A percentile compares a stretch with the other conserved stretches of the same genome.
Evolutionary conservation across 805 yeast genomes (phyloP).

Genomic region (Saturnispora mendoncae): DNA sequence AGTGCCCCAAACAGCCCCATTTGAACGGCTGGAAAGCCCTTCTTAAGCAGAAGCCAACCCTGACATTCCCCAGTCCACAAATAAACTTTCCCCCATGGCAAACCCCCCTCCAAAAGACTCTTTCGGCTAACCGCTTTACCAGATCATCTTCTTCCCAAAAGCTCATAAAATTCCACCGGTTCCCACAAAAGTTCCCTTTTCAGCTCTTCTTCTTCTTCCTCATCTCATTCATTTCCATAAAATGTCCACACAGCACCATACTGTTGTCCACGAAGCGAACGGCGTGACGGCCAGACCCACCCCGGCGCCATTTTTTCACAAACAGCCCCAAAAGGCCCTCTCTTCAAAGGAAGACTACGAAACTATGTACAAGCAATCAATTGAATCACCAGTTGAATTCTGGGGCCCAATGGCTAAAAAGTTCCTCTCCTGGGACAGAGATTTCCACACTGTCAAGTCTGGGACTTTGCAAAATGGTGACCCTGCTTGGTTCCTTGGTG

Average conservation of each 20-base stretch:
- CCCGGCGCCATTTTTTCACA: slow-evolving; percentile 45
- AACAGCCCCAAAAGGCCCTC: slow-evolving; percentile 55
- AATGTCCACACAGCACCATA: slow-evolving; percentile 25
- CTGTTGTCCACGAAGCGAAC: slow-evolving; percentile 57
- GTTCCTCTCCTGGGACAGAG: slow-evolving; percentile 71
- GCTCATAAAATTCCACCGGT: neutral
- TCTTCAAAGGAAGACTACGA: slow-evolving; percentile 59
- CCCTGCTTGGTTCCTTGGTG: slow-evolving; percentile 89
- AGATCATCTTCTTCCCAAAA: too few relatives aligned
- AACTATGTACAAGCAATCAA: slow-evolving; percentile 61
- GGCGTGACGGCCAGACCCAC: slow-evolving; percentile 39
- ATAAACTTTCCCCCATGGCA: too few relatives aligned
- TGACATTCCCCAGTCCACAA: too few relatives aligned
- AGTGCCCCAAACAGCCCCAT: too few relatives aligned
- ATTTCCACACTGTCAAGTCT: slow-evolving; percentile 51
- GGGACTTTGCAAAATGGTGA: slow-evolving; percentile 72
- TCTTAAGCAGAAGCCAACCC: too few relatives aligned
- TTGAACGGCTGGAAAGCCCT: too few relatives aligned
- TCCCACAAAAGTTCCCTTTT: too few relatives aligned
- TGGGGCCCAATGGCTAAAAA: slow-evolving; percentile 71
- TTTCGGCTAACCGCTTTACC: neutral
- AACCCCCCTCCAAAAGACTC: too few relatives aligned
- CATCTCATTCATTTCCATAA: neutral
- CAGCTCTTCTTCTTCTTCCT: too few relatives aligned
- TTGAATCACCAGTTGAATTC: slow-evolving; percentile 70